These are phyloP conservation scores for Setaria viridis DNA, from an alignment of 202 grass and related monocot genomes.

Conservation along the genomic window DNA sequence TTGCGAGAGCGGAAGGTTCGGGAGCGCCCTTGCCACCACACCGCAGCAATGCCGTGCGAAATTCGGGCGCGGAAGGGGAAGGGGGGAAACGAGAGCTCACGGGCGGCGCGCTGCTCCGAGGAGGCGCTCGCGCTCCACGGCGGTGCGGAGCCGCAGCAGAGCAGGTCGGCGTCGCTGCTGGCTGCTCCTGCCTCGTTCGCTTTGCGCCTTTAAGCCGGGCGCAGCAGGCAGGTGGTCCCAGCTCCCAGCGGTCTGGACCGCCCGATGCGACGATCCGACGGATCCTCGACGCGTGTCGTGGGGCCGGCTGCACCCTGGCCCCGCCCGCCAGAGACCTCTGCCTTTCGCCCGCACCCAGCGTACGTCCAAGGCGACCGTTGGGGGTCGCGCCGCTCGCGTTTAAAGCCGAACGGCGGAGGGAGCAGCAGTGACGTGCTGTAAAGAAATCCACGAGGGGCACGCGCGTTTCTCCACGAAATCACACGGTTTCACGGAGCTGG, in stretches of 20 bases:
- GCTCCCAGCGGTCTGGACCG: neutral
- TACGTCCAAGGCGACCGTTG: constrained; percentile 51
- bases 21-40: neutral
- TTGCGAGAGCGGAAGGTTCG: neutral
- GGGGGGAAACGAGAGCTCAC: neutral
- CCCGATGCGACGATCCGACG: constrained; percentile 37
- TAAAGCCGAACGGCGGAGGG: neutral
- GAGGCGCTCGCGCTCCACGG: constrained; percentile 5
- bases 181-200: neutral
- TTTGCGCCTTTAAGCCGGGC: constrained; percentile 38
- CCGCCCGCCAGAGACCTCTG: neutral
- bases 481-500: neutral
- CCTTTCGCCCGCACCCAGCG: neutral
- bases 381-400: constrained; percentile 22
- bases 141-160: neutral
- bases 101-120: constrained; percentile 12
- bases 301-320: neutral
- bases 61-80: neutral
- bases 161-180: neutral
- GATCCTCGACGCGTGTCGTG: neutral
- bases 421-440: neutral
- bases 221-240: neutral
- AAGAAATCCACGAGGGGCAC: neutral
- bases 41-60: neutral
- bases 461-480: neutral